A percentile compares a stretch with the other conserved stretches of the same genome.
phyloP scores from a whole-genome alignment of 495 filamentous ascomycete species.

The Penicillium bovifimosum region DNA sequence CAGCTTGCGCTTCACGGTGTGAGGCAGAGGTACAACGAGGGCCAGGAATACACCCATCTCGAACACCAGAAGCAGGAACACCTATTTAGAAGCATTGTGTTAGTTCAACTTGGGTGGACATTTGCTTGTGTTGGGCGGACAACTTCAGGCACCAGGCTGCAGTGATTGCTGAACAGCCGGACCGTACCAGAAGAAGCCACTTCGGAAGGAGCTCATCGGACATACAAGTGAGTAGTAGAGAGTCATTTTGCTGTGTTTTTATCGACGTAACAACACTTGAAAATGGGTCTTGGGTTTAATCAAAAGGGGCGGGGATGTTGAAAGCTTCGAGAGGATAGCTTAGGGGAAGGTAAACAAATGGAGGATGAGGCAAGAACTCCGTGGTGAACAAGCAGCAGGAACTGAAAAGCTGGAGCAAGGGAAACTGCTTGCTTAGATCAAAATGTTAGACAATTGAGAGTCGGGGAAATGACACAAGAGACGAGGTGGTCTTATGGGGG shows the following conservation, averaged over 20 bases:
- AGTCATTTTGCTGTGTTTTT: constrained; percentile 66
- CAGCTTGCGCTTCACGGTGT: constrained; percentile 76
- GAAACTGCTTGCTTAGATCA: constrained; percentile 8
- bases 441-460: constrained; percentile 9
- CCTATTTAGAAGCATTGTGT: constrained; percentile 45
- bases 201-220: constrained; percentile 12
- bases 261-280: constrained; percentile 2
- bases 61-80: constrained; percentile 83
- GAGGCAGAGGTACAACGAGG: constrained; percentile 87
- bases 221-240: constrained; percentile 97
- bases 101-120: constrained; percentile 1
- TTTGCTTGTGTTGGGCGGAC: constrained; percentile 5
- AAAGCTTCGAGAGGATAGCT: constrained; percentile 14
- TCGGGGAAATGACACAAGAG: constrained; percentile 3
- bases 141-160: constrained; percentile 19
- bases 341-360: constrained; percentile 18
- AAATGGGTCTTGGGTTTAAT: constrained; percentile 11
- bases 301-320: constrained; percentile 20
- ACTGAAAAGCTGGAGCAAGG: neutral
- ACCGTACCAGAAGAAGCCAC: neutral
- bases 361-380: neutral
- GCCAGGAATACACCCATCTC: constrained; percentile 94
- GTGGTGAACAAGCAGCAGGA: neutral
- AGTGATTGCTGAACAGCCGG: constrained; percentile 1
- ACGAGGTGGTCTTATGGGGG: constrained; percentile 29